Percentiles rank a stretch among this genome's conserved stretches.
Conservation (phyloP, 1,284 basidiomycete species). For the Naganishia cerealis region DNA sequence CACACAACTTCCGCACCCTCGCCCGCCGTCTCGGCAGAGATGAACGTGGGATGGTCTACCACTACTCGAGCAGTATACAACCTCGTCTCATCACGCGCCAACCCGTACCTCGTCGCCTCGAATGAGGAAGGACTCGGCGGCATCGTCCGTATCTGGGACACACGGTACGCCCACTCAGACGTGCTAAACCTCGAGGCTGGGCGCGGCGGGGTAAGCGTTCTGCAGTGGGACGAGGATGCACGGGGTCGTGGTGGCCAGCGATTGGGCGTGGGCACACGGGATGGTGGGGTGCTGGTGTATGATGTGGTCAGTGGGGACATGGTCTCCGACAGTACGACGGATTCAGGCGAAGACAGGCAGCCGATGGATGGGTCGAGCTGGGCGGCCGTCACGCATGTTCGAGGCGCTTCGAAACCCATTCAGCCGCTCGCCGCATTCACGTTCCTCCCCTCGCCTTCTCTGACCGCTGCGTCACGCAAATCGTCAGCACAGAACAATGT, state of each 20-base stretch:
- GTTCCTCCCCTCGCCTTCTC: slow-evolving; percentile 5
- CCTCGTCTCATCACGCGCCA: slow-evolving; percentile 41
- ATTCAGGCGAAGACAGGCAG: neutral
- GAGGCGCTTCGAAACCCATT: slow-evolving; percentile 13
- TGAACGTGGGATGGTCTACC: slow-evolving; percentile 28
- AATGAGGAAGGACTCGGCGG: slow-evolving; percentile 42
- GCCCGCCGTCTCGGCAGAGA: neutral
- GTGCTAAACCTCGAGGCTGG: slow-evolving; percentile 36
- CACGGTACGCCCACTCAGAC: slow-evolving; percentile 40
- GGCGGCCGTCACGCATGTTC: slow-evolving; percentile 18
- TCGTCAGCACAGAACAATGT: slow-evolving; percentile 1
- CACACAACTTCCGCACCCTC: neutral
- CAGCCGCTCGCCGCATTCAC: slow-evolving; percentile 14
- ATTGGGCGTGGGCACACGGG: slow-evolving; percentile 47
- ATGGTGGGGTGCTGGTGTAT: slow-evolving; percentile 49
- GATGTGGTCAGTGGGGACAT: slow-evolving; percentile 43
- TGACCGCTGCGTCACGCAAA: neutral
- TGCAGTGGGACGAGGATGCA: slow-evolving; percentile 25
- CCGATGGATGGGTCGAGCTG: slow-evolving; percentile 9
- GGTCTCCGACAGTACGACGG: neutral
- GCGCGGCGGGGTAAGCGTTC: slow-evolving; percentile 16
- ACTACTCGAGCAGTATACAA: slow-evolving; percentile 45
- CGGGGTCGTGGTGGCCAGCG: slow-evolving; percentile 29
- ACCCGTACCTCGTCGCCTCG: slow-evolving; percentile 44
- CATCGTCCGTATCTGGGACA: slow-evolving; percentile 50